phyloP scores from a whole-genome alignment of 345 rosid species.

The Sonneratia caseolaris region DNA sequence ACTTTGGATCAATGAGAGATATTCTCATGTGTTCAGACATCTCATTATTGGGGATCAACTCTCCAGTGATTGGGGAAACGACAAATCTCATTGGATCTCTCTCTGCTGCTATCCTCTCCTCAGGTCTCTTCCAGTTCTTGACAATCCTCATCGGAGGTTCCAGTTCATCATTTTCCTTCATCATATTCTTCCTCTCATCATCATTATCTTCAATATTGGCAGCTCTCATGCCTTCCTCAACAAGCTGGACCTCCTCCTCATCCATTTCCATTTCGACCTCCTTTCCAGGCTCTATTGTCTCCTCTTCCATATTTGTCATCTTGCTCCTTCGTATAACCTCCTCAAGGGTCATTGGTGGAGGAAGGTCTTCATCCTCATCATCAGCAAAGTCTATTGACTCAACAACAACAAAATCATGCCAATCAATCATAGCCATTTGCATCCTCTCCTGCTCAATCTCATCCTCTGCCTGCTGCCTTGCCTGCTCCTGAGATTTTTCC shows the following conservation, averaged over 20 bases:
- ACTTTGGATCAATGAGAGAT: slow-evolving; percentile 87
- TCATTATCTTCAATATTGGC: slow-evolving; percentile 52
- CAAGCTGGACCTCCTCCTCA: slow-evolving; percentile 84
- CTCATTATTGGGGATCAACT: slow-evolving; percentile 77
- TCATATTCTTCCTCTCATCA: slow-evolving; percentile 23
- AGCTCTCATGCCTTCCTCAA: slow-evolving; percentile 77
- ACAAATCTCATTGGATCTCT: slow-evolving; percentile 73
- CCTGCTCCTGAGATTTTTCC: slow-evolving; percentile 81
- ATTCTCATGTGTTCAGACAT: slow-evolving; percentile 93
- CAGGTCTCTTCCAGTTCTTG: slow-evolving; percentile 94
- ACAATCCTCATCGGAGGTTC: slow-evolving; percentile 87
- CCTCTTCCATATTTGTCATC: slow-evolving; percentile 52
- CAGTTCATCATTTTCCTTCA: slow-evolving; percentile 33
- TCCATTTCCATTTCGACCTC: slow-evolving; percentile 97
- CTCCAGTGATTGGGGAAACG: slow-evolving; percentile 81
- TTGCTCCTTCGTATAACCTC: slow-evolving; percentile 81
- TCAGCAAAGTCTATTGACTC: slow-evolving; percentile 81
- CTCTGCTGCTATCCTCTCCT: slow-evolving; percentile 70
- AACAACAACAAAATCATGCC: slow-evolving; percentile 89
- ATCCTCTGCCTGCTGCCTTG: slow-evolving; percentile 75
- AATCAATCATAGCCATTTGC: slow-evolving; percentile 89
- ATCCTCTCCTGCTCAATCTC: slow-evolving; percentile 79
- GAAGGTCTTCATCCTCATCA: slow-evolving; percentile 79
- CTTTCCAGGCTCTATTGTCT: slow-evolving; percentile 64
- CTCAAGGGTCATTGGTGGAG: slow-evolving; percentile 80